Conservation (phyloP, 352 stramenopile genomes). For the Proteromonas lacertae region DNA sequence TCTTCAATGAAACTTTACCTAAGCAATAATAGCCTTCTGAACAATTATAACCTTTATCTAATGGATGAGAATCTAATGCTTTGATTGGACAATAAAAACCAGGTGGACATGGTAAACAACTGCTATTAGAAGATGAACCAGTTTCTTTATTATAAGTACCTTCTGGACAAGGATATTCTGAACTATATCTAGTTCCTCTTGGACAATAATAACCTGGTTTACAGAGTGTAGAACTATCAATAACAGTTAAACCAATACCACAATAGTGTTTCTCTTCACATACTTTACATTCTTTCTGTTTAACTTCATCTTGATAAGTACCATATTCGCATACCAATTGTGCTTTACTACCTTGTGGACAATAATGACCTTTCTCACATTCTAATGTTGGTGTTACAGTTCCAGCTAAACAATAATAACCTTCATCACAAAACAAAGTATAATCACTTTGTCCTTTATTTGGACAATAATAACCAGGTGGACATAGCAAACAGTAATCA, state of each 20-base stretch:
- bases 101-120: conserved; percentile 8
- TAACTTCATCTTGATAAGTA: conserved; percentile 23
- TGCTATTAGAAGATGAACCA: background rate
- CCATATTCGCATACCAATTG: conserved; percentile 14
- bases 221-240: conserved; percentile 10
- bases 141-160: conserved; percentile 21
- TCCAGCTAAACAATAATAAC: conserved; percentile 32
- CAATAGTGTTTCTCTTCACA: conserved; percentile 37
- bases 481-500: conserved; percentile 20
- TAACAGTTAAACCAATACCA: background rate
- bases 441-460: conserved; percentile 11
- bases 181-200: conserved; percentile 15
- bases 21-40: conserved; percentile 9
- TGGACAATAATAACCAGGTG: conserved; percentile 26
- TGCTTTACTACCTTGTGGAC: conserved; percentile 7
- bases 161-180: conserved; percentile 23
- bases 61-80: conserved; percentile 8
- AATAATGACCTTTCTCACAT: conserved; percentile 27
- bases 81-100: no score
- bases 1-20: conserved; percentile 4
- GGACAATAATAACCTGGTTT: conserved; percentile 37
- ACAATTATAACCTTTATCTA: conserved; percentile 6
- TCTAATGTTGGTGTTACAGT: conserved; percentile 11
- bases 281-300: conserved; percentile 12
- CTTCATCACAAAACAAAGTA: conserved; percentile 28